A percentile compares a stretch with the other conserved stretches of the same genome.
Evolutionary conservation across 371 early-diverging fungal species (phyloP).

Genomic region (Catenaria anguillulae): DNA sequence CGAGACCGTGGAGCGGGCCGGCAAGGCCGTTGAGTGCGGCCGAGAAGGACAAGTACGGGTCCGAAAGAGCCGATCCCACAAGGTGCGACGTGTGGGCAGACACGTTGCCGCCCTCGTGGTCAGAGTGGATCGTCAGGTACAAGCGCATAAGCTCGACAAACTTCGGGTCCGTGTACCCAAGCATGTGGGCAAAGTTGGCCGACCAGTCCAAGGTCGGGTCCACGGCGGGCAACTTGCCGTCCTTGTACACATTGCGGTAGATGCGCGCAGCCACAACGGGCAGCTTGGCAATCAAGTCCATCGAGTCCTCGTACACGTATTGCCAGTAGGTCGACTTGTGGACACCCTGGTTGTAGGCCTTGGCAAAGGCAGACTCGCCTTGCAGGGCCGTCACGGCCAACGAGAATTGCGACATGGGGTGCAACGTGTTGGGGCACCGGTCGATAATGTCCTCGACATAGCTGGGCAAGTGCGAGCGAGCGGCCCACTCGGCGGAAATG

Average conservation of each 20-base stretch:
- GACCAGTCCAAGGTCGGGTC: conserved; percentile 79
- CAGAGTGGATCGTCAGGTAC: conserved; percentile 97
- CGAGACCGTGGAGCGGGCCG: conserved; percentile 97
- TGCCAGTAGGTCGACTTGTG: conserved; percentile 95
- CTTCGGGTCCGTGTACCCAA: conserved; percentile 75
- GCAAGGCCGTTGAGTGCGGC: conserved; percentile 96
- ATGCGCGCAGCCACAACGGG: conserved; percentile 92
- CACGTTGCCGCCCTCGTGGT: conserved; percentile 99
- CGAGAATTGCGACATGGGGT: conserved; percentile 97
- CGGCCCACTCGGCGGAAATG: conserved; percentile 90
- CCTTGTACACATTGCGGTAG: conserved; percentile 96
- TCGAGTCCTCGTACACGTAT: conserved; percentile 88
- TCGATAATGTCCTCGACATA: conserved; percentile 88
- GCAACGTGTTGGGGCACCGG: conserved; percentile 91
- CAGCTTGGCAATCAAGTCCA: conserved; percentile 95
- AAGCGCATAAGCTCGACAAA: conserved; percentile 95
- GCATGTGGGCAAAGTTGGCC: conserved; percentile 82
- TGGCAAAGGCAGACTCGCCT: conserved; percentile 86
- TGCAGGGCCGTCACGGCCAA: conserved; percentile 92
- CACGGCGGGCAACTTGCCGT: conserved; percentile 75
- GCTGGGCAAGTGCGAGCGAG: conserved; percentile 71
- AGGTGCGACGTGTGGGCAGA: conserved; percentile 67
- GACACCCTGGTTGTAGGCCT: conserved; percentile 89
- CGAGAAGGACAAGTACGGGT: conserved; percentile 94
- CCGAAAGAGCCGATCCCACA: conserved; percentile 92